phyloP scores from a whole-genome alignment of 805 yeast species.

The Teunomyces gatunensis region DNA sequence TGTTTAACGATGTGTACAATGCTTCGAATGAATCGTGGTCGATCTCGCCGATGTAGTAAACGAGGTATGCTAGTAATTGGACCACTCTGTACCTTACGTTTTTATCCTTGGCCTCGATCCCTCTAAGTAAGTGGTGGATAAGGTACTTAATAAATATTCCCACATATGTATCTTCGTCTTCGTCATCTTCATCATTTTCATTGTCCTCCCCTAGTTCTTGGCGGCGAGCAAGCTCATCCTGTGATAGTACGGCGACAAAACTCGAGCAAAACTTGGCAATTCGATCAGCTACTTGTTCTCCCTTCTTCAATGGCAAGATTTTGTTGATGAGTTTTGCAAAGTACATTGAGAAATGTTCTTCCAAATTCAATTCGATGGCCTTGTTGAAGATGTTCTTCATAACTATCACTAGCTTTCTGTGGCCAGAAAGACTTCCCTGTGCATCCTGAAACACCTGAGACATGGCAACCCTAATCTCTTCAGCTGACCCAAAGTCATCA shows the following conservation, averaged over 20 bases:
- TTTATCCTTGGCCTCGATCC: constrained; percentile 72
- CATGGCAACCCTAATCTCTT: constrained; percentile 39
- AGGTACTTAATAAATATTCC: constrained; percentile 57
- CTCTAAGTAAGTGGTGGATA: constrained; percentile 68
- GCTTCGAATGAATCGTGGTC: constrained; percentile 68
- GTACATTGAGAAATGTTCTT: constrained; percentile 56
- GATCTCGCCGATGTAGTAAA: constrained; percentile 71
- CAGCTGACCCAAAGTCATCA: constrained; percentile 16
- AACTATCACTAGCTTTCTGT: constrained; percentile 66
- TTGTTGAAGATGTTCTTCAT: constrained; percentile 57
- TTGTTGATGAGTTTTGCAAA: constrained; percentile 65
- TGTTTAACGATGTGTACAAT: constrained; percentile 56
- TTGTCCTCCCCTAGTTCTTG: constrained; percentile 16
- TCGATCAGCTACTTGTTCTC: constrained; percentile 71
- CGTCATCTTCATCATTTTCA: constrained; percentile 35
- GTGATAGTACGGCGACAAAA: constrained; percentile 49
- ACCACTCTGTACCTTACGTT: constrained; percentile 78
- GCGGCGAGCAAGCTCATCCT: constrained; percentile 25
- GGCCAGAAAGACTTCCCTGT: constrained; percentile 71
- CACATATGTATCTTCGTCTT: constrained; percentile 37
- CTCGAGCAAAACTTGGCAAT: constrained; percentile 68
- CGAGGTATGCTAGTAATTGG: constrained; percentile 68
- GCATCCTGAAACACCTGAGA: constrained; percentile 78
- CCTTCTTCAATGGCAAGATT: constrained; percentile 63
- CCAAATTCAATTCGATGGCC: constrained; percentile 50